Base-by-base conservation (phyloP, 1,284 basidiomycete species). In the Phellopilus nigrolimitatus region DNA sequence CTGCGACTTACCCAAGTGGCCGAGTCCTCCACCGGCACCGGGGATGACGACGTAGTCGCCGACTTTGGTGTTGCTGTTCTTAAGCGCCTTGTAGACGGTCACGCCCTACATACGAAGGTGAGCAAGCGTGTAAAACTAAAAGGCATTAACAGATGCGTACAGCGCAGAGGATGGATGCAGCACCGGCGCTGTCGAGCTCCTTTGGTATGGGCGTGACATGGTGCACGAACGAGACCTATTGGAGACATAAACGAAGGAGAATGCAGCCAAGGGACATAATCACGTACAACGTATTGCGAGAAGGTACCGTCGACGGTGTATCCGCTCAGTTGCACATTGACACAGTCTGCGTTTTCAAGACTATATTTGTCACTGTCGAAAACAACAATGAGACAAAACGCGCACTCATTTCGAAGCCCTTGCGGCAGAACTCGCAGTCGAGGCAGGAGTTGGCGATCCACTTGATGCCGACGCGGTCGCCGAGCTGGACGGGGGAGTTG, bases 391-490 rank as follows among this genome's bases (percentile, higher is more conserved):
- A 13, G 62, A 57, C 33, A 55, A 45, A 45, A 57, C 56, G 68
- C 73, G 58, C 45, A 77, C 77, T 62, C 22, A 69, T 65, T 58
- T 88, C 86, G 46, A 71, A 61, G 4, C 76, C 83, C 54, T 61
- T 66, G 49, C 73, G 71, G 64, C 85, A 88, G 68, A 75, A 72
- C 52, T 81, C 77, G 62, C 84, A 87, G 67, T 73, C 70, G 58
- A 79, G 60, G 54, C 79, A 91, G 2, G 76, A 72, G 55, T 76
- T 73, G 8, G 79, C 84, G 53, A 84, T 68, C 80, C 82, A 84
- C 61, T 91, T 91, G 64, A 91, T 69, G 2, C 88, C 87, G 42
- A 91, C 88, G 21, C 79, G 68, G 59, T 87, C 80, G 15, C 83
- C 80, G 34, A 87, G 51, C 43, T 73, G 72, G 34, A 79, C 71